Conservation (phyloP, 768 basidiomycete species). For the Ramaria sp. region DNA sequence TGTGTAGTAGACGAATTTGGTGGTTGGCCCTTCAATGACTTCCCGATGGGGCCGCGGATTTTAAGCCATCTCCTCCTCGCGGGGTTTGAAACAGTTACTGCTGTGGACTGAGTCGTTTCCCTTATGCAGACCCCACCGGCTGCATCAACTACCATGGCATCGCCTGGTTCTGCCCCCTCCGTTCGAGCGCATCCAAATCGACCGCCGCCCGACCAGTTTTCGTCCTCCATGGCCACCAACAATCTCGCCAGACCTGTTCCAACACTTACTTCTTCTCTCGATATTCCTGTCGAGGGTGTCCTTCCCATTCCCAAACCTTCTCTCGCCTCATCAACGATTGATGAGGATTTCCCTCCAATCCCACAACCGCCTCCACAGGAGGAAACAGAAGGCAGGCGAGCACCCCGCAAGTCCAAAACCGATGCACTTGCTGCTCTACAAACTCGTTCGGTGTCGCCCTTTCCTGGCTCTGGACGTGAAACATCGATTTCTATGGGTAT, state of each 20-base stretch:
- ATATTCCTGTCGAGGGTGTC: constrained; percentile 70
- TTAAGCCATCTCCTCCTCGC: not conserved
- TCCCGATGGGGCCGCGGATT: constrained; percentile 1
- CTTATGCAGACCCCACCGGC: not conserved
- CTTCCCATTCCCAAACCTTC: constrained; percentile 40
- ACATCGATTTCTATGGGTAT: constrained; percentile 34
- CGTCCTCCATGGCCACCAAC: not conserved
- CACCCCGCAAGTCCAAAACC: constrained; percentile 85
- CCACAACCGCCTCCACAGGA: not conserved
- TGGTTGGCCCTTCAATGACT: no score
- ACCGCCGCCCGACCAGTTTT: not conserved
- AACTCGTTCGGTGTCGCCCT: constrained; percentile 49
- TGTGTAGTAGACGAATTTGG: no score
- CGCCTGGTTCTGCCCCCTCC: not conserved
- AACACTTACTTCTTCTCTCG: constrained; percentile 55
- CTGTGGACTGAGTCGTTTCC: not conserved
- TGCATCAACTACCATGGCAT: not conserved
- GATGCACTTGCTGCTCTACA: constrained; percentile 75
- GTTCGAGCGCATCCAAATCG: not conserved
- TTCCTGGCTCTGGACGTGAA: constrained; percentile 41
- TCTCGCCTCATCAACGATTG: constrained; percentile 7
- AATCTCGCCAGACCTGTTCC: constrained; percentile 21
- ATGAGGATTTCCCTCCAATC: not conserved
- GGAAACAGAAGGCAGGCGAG: constrained; percentile 34
- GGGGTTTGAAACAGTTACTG: not conserved